Base-by-base conservation (phyloP, 176 grass and related monocot genomes). In the Tillandsia leiboldiana region DNA sequence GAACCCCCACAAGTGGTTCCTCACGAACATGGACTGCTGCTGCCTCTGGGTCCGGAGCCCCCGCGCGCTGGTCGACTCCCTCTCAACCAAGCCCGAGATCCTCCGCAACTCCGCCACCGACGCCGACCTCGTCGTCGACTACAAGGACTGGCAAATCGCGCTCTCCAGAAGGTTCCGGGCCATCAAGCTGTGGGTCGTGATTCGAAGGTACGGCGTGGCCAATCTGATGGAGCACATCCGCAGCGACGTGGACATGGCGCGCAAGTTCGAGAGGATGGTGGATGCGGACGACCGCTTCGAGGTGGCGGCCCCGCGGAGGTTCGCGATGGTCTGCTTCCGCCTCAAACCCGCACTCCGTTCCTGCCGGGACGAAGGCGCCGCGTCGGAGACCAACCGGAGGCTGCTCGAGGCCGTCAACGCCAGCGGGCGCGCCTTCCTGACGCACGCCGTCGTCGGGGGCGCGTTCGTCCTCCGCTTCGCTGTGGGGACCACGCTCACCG, bases 121-220 rank as follows among this genome's bases (percentile, higher is more conserved):
- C 52, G 63, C 73, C 9, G 68, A 81, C 64, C 56, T 63, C 27
- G 77, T 88, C 26, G 84, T 96, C 50, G 87, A 96, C 77, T 91
- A 88, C 75, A 96, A 91, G 82, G 87, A 91, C 74, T 88, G 91
- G 91, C 70, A 74, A 47, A 70, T 87, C 14, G 73, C 84, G 12
- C 68, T 96, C 7, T 88, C 76, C 12, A 68, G 87, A 2, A 79
- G 87, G n/a, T 96, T 91, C 73, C 78, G 87, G 14, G 73, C 91
- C 10, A 85, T 85, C 8, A 96, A 96, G 76, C 27, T 96, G 10
- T 96, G 87, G 87, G 81, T 90, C 58, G 79, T 90, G 69, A 80
- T 96, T 42, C 84, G 80, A 63, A 76, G 80, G 53, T 79, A 87
- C 78, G 91, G 91, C 64, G 53, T 79, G 7, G 71, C 78, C 15